Evolutionary conservation across 345 rosid species (phyloP), one percentile per base, ranked within the genome.

Genomic region (Sonneratia caseolaris): DNA sequence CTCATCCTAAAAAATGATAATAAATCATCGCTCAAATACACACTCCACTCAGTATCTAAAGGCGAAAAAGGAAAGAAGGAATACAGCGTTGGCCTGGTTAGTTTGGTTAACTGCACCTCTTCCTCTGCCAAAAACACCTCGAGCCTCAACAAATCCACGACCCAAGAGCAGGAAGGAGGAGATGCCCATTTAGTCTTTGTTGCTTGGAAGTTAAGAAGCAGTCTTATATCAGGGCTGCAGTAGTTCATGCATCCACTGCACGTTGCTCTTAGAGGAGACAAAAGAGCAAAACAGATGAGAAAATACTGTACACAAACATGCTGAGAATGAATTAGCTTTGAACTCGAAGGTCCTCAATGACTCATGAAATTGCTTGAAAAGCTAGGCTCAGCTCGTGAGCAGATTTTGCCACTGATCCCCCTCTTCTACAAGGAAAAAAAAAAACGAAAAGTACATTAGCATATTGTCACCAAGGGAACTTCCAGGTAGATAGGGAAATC

Each of bases 331-430:
- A 27, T 62, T 62, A 12, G 66, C 66, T 62, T 62, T 27, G 37
- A 35, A 24, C 71, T 19, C 15, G 76, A 73, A 69, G 66, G 76
- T 68, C 16, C 21, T 62, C 27, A 21, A 64, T 12, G 19, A 62
- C 19, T 82, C 81, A 84, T 37, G 90, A 92, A 64, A 81, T 84
- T 76, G 91, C 96, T 82, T 92, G 89, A 70, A 95, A 79, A 68
- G 97, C 93, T 45, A 95, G 80, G 82, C 76, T 90, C 78, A 95
- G 82, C 81, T 95, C 99, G 77, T 88, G 89, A 16, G 89, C 93
- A 40, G 87, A 82, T 78, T 95, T 95, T 35, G 92, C 88, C 72
- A 92, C 93, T 61, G 88, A 87, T n/a, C 96, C 97, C n/a, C 93
- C 97, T 85, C 93, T 86, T 85, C 99, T 95, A 75, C 67, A 53